Evolutionary conservation across 2,329 filamentous ascomycete genomes (phyloP).

Genomic region (Passalora sequoiae): DNA sequence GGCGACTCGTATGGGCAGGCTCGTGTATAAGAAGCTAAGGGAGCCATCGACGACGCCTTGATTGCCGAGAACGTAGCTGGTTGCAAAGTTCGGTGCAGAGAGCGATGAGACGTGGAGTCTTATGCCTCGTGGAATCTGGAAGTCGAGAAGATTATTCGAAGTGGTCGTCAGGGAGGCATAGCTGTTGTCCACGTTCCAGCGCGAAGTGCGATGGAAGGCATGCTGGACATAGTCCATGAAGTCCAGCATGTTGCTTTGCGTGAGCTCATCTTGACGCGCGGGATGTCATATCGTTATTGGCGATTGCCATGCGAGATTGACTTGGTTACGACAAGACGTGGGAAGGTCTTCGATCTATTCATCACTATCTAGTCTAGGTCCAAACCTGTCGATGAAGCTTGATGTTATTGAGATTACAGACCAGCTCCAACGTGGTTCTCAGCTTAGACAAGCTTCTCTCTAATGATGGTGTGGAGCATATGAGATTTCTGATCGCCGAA

Average conservation of each 20-base stretch:
- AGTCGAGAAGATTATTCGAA: constrained; percentile 79
- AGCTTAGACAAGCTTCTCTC: too few relatives aligned
- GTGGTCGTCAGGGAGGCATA: constrained; percentile 83
- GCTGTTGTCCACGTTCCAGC: constrained; percentile 88
- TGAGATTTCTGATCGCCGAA: too few relatives aligned
- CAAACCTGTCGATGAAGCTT: too few relatives aligned
- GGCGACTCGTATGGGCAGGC: constrained; percentile 63
- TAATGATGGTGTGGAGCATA: too few relatives aligned
- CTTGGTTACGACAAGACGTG: too few relatives aligned
- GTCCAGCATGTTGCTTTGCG: constrained; percentile 64
- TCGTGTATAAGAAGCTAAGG: constrained; percentile 94
- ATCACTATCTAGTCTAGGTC: too few relatives aligned
- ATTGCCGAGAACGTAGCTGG: constrained; percentile 85
- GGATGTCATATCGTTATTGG: constrained; percentile 8
- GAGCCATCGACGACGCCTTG: constrained; percentile 91
- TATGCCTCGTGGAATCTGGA: constrained; percentile 76
- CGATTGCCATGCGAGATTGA: too few relatives aligned
- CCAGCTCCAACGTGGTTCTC: too few relatives aligned
- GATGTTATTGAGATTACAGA: too few relatives aligned
- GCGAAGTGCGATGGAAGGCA: constrained; percentile 78
- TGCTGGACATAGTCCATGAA: constrained; percentile 97
- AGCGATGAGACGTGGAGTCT: constrained; percentile 86
- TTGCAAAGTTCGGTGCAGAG: constrained; percentile 86
- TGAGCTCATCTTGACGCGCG: constrained; percentile 12
- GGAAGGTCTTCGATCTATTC: too few relatives aligned